Evolutionary conservation across 2,329 filamentous ascomycete genomes (phyloP).

Genomic region (Leptographium lundbergii): DNA sequence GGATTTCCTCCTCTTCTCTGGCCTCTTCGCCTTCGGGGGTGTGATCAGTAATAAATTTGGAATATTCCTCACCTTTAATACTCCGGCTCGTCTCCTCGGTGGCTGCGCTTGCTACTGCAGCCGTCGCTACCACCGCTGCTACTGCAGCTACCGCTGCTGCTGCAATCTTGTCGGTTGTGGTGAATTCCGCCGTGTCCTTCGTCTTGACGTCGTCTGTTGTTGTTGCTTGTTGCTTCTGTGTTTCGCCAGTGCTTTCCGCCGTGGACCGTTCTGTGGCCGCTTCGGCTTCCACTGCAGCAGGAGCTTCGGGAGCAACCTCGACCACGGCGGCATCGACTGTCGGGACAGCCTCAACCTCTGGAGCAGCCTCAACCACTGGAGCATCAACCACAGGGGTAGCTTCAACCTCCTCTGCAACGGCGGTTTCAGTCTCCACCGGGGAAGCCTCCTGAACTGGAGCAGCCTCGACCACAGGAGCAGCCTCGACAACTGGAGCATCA

Average conservation of each 20-base stretch:
- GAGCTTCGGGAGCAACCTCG: background rate
- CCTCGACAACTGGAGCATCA: background rate
- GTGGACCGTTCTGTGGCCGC: background rate
- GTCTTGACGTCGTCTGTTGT: background rate
- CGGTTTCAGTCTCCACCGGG: background rate
- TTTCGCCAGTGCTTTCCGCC: background rate
- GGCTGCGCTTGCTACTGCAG: background rate
- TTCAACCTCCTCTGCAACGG: too few relatives aligned
- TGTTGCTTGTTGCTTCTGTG: background rate
- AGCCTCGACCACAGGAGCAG: background rate
- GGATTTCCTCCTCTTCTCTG: background rate
- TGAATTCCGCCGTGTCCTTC: background rate
- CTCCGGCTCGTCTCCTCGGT: background rate
- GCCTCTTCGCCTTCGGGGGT: constrained; percentile 5
- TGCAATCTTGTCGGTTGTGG: background rate
- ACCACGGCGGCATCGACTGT: background rate
- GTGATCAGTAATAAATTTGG: background rate
- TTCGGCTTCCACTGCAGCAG: background rate
- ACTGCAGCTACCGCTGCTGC: background rate
- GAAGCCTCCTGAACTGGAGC: background rate
- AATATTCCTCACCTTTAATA: constrained; percentile 5
- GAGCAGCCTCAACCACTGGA: too few relatives aligned
- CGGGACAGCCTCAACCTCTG: background rate
- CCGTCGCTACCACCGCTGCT: background rate
- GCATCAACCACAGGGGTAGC: too few relatives aligned